Conservation (phyloP, 2,329 filamentous ascomycete genomes). For the Leptographium radiaticola region DNA sequence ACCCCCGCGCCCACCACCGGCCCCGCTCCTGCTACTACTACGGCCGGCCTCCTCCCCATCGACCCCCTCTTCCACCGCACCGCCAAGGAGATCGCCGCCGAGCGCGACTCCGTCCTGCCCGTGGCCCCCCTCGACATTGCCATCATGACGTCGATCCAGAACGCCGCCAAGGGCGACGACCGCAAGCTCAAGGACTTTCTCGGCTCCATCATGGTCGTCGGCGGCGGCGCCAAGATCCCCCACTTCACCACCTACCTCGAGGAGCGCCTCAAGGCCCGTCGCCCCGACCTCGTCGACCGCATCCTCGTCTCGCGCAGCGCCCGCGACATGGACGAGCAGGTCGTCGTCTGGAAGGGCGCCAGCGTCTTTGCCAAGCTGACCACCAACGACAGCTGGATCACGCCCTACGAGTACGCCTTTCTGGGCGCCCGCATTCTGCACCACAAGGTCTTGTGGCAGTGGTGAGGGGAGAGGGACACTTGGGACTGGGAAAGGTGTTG, state of each 20-base stretch:
- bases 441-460: constrained; percentile 61
- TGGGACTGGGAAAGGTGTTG: too few species aligned
- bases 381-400: constrained; percentile 94
- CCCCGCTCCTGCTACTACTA: constrained; percentile 3
- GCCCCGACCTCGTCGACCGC: constrained; percentile 45
- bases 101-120: constrained; percentile 71
- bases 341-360: constrained; percentile 96
- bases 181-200: constrained; percentile 86
- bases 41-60: constrained; percentile 7
- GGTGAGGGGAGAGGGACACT: constrained; percentile 21
- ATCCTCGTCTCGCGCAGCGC: constrained; percentile 59
- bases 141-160: constrained; percentile 77
- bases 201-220: constrained; percentile 80
- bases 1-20: constrained; percentile 24
- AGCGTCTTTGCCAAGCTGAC: constrained; percentile 88
- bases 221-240: constrained; percentile 69
- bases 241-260: constrained; percentile 75
- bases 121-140: constrained; percentile 75
- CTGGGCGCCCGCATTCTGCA: constrained; percentile 70
- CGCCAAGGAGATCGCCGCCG: constrained; percentile 42
- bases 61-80: constrained; percentile 28
- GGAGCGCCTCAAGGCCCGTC: constrained; percentile 58
- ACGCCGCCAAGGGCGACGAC: constrained; percentile 79
- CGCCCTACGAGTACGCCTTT: constrained; percentile 74
- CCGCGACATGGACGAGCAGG: constrained; percentile 88